Conservation (phyloP, 768 basidiomycete genomes). For the Erythrobasidium yunnanense region DNA sequence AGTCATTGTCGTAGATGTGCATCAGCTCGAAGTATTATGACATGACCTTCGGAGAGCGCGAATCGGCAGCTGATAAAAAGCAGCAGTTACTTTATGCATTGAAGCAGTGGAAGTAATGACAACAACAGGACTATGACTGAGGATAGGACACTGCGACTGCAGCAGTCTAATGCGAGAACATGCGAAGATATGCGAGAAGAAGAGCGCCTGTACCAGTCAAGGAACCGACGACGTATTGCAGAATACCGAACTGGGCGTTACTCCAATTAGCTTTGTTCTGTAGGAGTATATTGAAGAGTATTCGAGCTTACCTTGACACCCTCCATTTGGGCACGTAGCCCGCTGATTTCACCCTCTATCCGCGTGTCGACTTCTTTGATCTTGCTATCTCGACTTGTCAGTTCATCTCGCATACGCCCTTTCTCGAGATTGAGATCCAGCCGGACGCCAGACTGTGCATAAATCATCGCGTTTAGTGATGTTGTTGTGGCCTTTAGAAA, state of each 20-base stretch:
- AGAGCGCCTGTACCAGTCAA: conserved; percentile 41
- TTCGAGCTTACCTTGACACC: conserved; percentile 41
- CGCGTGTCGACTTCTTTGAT: conserved; percentile 94
- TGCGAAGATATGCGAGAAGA: conserved; percentile 36
- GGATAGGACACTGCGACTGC: too few relatives aligned
- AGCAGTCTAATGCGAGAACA: neutral
- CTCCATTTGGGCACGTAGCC: conserved; percentile 41
- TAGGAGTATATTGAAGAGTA: conserved; percentile 41
- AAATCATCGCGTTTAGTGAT: neutral
- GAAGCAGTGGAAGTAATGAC: neutral
- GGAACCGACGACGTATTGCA: conserved; percentile 44
- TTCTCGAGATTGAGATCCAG: conserved; percentile 94
- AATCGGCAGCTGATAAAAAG: too few relatives aligned
- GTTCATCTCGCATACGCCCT: conserved; percentile 86
- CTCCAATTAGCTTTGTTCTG: too few relatives aligned
- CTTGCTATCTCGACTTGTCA: conserved; percentile 80
- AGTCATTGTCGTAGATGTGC: too few relatives aligned
- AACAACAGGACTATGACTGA: neutral
- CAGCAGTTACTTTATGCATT: too few relatives aligned
- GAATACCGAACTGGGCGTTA: conserved; percentile 37
- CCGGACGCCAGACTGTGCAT: conserved; percentile 84
- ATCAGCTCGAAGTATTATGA: too few relatives aligned
- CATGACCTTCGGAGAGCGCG: too few relatives aligned
- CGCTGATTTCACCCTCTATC: conserved; percentile 52
- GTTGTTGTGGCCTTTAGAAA: neutral